A percentile compares a stretch with the other conserved stretches of the same genome.
These are phyloP conservation scores for Tremella mesenterica DNA, from an alignment of 768 basidiomycete genomes.

Conservation along the genomic window DNA sequence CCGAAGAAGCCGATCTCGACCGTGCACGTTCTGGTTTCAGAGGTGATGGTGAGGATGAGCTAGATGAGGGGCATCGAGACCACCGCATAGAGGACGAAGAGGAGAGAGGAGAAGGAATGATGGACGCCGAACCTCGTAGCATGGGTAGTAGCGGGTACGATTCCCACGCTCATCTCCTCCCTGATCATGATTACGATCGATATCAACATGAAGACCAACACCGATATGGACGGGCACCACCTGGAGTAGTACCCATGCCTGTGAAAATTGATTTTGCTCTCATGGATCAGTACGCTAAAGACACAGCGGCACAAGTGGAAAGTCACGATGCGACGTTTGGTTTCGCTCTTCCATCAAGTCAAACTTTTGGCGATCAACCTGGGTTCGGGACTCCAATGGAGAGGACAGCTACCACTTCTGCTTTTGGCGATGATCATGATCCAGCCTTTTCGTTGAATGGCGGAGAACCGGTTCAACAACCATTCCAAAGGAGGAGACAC, in stretches of 20 bases:
- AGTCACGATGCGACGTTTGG: background rate
- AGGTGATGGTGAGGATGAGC: conserved; percentile 8
- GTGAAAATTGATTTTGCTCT: conserved; percentile 34
- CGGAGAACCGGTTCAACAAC: conserved; percentile 10
- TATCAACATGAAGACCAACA: conserved; percentile 4
- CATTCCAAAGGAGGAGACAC: conserved; percentile 53
- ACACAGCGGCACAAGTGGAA: conserved; percentile 2
- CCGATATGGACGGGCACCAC: background rate
- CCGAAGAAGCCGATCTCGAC: conserved; percentile 41
- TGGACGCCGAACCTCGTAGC: background rate
- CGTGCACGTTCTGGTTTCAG: conserved; percentile 31
- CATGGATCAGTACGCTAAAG: conserved; percentile 40
- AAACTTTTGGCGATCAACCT: background rate
- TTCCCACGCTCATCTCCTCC: conserved; percentile 16
- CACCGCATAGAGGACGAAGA: conserved; percentile 9
- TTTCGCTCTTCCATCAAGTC: no score
- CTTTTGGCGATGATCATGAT: conserved; percentile 22
- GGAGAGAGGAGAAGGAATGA: conserved; percentile 9
- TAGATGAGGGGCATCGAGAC: conserved; percentile 8
- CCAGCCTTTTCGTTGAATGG: conserved; percentile 16
- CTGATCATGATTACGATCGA: background rate
- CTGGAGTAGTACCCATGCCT: conserved; percentile 5
- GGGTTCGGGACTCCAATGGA: conserved; percentile 12
- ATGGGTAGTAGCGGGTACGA: conserved; percentile 17
- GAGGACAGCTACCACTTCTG: conserved; percentile 19